Base-by-base conservation (phyloP, 306 rosid species). In the Senna siamea region DNA sequence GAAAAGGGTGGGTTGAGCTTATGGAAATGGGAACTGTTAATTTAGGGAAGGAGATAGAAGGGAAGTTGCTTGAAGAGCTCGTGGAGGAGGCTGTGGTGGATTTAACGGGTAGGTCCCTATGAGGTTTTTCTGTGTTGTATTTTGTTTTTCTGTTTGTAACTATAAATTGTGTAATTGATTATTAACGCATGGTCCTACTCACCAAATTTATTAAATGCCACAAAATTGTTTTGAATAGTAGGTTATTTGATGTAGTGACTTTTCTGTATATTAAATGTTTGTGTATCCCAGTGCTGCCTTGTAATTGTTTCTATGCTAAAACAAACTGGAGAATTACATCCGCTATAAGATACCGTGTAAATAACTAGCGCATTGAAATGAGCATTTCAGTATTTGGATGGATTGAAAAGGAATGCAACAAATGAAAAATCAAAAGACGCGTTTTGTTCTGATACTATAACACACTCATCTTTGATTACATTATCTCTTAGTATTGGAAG, bases 81-180 rank as follows among this genome's bases (percentile, higher is more conserved):
- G 87, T 95, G 81, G 96, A 88, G 50, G 89, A 88, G 77, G 83
- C 78, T 58, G 88, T 90, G 80, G 68, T 87, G 50, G 95, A 88
- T 80, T 87, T 88, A 76, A 87, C 88, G 48, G 85, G 74, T 61
- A 76, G 85, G 81, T 60, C 64, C 30, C 54, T 19, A 14, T 43
- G 53, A 23, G 22, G 54, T 12, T 43, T 38, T 59, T 10, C 40
- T 58, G 17, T 6, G 1, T 69, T 28, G 59, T 43, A 28, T 19
- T 74, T 73, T 32, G 17, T 11, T 34, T 9, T 35, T 59, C 47
- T 82, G 1, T 3, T 72, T 67, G 84, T 75, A 82, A 82, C 85
- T 78, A 58, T 68, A 73, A 76, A 60, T 75, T 72, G 84, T 81
- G 88, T 76, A 78, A 84, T 85, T 61, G 71, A 75, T 75, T 48